A percentile compares a stretch with the other conserved stretches of the same genome.
Evolutionary conservation across 2,329 filamentous ascomycete species (phyloP).

Genomic region (Annulohypoxylon truncatum): DNA sequence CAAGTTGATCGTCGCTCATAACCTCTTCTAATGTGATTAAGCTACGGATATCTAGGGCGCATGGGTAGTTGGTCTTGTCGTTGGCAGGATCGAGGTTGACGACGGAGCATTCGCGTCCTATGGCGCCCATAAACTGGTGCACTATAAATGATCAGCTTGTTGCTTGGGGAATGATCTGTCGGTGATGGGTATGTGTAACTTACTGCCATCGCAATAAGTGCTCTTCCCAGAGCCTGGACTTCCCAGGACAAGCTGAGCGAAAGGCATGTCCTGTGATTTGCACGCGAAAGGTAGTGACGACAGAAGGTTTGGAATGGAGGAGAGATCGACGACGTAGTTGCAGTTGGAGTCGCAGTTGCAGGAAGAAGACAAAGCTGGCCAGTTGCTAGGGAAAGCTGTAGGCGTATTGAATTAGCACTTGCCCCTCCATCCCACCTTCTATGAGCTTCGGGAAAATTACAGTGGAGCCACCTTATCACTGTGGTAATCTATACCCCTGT

Average conservation of each 20-base stretch:
- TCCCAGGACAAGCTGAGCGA: conserved; percentile 86
- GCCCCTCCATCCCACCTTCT: conserved; percentile 45
- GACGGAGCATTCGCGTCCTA: conserved; percentile 92
- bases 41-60: conserved; percentile 89
- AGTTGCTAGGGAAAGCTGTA: conserved; percentile 8
- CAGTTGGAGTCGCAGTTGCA: too few species aligned
- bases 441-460: conserved; percentile 38
- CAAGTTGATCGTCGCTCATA: conserved; percentile 90
- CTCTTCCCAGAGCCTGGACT: conserved; percentile 96
- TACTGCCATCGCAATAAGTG: conserved; percentile 96
- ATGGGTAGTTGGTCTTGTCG: conserved; percentile 88
- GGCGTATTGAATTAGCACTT: conserved; percentile 31
- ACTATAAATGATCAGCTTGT: conserved; percentile 59
- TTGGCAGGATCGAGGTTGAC: conserved; percentile 98
- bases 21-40: conserved; percentile 93
- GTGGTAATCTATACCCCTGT: conserved; percentile 32
- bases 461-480: conserved; percentile 41
- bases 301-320: background rate
- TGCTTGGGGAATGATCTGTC: conserved; percentile 6
- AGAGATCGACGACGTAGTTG: background rate
- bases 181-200: conserved; percentile 47
- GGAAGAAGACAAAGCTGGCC: conserved; percentile 16
- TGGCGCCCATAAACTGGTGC: conserved; percentile 97
- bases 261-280: conserved; percentile 61
- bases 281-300: background rate